Conservation (phyloP, 345 rosid species). For the Abelmoschus esculentus region DNA sequence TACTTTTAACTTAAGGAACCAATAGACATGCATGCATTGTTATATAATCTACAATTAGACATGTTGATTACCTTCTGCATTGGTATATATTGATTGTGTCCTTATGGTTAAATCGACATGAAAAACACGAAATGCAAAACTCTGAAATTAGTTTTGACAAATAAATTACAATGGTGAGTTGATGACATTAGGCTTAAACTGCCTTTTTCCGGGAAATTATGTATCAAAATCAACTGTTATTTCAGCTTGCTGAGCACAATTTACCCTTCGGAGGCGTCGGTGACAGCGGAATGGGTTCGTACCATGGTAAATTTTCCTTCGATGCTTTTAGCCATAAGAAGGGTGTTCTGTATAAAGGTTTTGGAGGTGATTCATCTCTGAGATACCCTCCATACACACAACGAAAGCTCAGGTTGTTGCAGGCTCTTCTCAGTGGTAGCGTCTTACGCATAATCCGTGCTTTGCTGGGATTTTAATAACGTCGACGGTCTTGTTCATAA, state of each 20-base stretch:
- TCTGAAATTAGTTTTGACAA: neutral
- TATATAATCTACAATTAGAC: too few relatives aligned
- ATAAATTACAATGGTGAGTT: neutral
- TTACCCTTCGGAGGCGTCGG: conserved; percentile 97
- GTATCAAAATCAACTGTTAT: neutral
- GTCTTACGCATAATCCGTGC: conserved; percentile 42
- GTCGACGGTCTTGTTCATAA: neutral
- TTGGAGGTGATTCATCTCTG: conserved; percentile 49
- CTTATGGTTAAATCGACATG: neutral
- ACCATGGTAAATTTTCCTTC: conserved; percentile 94
- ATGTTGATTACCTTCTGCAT: neutral
- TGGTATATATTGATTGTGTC: neutral
- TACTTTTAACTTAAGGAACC: conserved; percentile 6
- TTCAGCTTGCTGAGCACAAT: conserved; percentile 59
- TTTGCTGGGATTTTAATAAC: conserved; percentile 31
- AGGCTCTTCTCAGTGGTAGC: conserved; percentile 51
- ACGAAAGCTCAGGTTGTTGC: conserved; percentile 47
- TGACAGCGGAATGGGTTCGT: conserved; percentile 84
- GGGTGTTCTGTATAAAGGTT: conserved; percentile 65
- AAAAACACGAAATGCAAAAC: neutral
- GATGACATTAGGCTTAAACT: too few relatives aligned
- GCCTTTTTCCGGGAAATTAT: too few relatives aligned
- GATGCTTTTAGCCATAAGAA: conserved; percentile 97
- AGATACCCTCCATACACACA: conserved; percentile 84
- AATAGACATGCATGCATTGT: neutral